phyloP scores from a whole-genome alignment of 257 asterid species.

The Solanum lycopersicoides region DNA sequence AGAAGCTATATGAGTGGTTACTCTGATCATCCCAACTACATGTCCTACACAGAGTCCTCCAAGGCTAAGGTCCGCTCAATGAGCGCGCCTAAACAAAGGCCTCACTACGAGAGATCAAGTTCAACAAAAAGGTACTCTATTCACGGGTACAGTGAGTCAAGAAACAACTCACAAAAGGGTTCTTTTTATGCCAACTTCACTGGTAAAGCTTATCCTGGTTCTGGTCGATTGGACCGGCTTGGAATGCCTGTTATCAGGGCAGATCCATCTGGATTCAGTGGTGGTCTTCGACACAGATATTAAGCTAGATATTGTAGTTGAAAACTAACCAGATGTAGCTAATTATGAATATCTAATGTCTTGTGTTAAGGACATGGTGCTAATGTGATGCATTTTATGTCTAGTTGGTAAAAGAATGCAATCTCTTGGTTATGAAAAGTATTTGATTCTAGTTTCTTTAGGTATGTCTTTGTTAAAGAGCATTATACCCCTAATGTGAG shows the following conservation, averaged over 20 bases:
- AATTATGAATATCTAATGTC: not conserved
- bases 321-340: slow-evolving; percentile 3
- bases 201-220: slow-evolving; percentile 65
- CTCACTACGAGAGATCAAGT: slow-evolving; percentile 50
- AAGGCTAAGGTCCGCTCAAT: slow-evolving; percentile 78
- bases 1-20: slow-evolving; percentile 53
- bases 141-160: slow-evolving; percentile 37
- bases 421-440: not conserved
- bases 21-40: slow-evolving; percentile 67
- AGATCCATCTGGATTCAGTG: slow-evolving; percentile 32
- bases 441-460: not conserved
- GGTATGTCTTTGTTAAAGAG: not conserved
- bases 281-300: slow-evolving; percentile 44
- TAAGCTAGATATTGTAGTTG: slow-evolving; percentile 2
- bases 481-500: not conserved
- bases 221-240: slow-evolving; percentile 64
- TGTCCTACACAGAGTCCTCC: slow-evolving; percentile 76
- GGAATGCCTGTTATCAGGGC: slow-evolving; percentile 57
- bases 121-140: slow-evolving; percentile 57
- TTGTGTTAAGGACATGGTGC: not conserved
- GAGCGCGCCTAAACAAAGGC: slow-evolving; percentile 85
- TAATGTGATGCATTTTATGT: not conserved
- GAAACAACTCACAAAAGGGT: slow-evolving; percentile 23
- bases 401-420: not conserved
- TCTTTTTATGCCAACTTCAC: slow-evolving; percentile 33